A percentile compares a stretch with the other conserved stretches of the same genome.
phyloP scores from a whole-genome alignment of 2,329 filamentous ascomycete species.

The Sporothrix protearum region DNA sequence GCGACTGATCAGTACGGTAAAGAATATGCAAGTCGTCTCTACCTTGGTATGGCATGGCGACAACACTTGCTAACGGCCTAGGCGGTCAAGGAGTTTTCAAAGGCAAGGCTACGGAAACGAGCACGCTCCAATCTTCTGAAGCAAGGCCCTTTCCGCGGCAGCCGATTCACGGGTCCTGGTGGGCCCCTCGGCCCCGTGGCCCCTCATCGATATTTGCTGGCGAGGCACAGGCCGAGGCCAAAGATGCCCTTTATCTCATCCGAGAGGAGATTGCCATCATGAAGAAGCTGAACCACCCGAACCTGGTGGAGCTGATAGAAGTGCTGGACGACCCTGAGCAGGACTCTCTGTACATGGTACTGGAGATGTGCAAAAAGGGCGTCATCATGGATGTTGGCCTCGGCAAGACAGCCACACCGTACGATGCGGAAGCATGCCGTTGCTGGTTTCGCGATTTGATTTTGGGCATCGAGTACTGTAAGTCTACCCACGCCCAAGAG shows the following conservation, averaged over 20 bases:
- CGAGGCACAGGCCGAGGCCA: slow-evolving; percentile 58
- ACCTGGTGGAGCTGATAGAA: slow-evolving; percentile 89
- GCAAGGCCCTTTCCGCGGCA: slow-evolving; percentile 49
- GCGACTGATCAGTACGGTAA: slow-evolving; percentile 85
- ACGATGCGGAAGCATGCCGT: slow-evolving; percentile 75
- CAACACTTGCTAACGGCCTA: slow-evolving; percentile 38
- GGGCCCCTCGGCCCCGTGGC: slow-evolving; percentile 29
- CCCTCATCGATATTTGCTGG: slow-evolving; percentile 28
- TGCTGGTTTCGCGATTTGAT: slow-evolving; percentile 95
- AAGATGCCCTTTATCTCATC: slow-evolving; percentile 76
- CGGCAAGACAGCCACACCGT: slow-evolving; percentile 77
- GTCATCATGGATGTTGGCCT: slow-evolving; percentile 94
- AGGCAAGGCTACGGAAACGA: slow-evolving; percentile 80
- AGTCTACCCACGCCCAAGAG: slow-evolving; percentile 36
- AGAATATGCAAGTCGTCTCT: slow-evolving; percentile 70
- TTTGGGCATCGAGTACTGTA: slow-evolving; percentile 87
- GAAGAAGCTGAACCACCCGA: slow-evolving; percentile 95
- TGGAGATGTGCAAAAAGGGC: slow-evolving; percentile 98
- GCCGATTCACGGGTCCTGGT: slow-evolving; percentile 43
- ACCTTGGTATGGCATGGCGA: neutral
- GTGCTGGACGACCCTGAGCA: slow-evolving; percentile 93
- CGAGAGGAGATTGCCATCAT: slow-evolving; percentile 97
- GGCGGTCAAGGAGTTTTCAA: slow-evolving; percentile 98
- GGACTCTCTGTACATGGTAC: slow-evolving; percentile 95
- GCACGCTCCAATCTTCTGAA: slow-evolving; percentile 83